These are phyloP conservation scores for Stagonosporopsis vannaccii DNA, from an alignment of 2,329 filamentous ascomycete genomes.

Conservation along the genomic window DNA sequence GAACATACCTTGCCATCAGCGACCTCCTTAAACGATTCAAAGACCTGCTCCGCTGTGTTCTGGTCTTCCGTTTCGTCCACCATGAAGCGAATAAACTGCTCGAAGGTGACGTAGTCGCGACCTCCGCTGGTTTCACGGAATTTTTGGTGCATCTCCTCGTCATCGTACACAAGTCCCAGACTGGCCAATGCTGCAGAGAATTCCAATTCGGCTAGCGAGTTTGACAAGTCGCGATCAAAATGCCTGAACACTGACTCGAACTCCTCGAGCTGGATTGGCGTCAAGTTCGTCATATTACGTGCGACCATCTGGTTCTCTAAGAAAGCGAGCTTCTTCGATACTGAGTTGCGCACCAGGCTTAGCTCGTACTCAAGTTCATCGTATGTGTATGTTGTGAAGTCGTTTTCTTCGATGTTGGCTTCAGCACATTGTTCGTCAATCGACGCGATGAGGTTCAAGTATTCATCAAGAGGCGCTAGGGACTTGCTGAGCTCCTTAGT, in stretches of 20 bases:
- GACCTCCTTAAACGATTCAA: conserved; percentile 96
- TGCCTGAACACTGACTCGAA: conserved; percentile 98
- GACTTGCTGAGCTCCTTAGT: conserved; percentile 86
- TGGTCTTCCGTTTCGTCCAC: conserved; percentile 98
- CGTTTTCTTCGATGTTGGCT: conserved; percentile 98
- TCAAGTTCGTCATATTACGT: conserved; percentile 97
- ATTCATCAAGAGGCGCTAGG: conserved; percentile 87
- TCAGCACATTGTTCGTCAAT: conserved; percentile 90
- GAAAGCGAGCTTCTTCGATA: conserved; percentile 95
- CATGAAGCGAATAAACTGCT: conserved; percentile 99
- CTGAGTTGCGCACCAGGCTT: conserved; percentile 86
- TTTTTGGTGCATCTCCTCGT: conserved; percentile 97
- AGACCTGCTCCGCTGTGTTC: conserved; percentile 97
- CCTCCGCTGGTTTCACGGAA: conserved; percentile 87
- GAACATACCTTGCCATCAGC: conserved; percentile 83
- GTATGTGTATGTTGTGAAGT: conserved; percentile 99
- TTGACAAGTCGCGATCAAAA: conserved; percentile 92
- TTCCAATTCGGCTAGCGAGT: conserved; percentile 89
- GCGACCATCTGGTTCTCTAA: conserved; percentile 98
- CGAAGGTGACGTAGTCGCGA: conserved; percentile 85
- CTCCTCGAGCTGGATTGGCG: conserved; percentile 96
- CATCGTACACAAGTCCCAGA: conserved; percentile 92
- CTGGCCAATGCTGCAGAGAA: conserved; percentile 97
- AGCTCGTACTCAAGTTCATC: conserved; percentile 96
- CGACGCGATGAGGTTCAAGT: conserved; percentile 83